Evolutionary conservation across 345 rosid species (phyloP).

Genomic region (Excoecaria agallocha): DNA sequence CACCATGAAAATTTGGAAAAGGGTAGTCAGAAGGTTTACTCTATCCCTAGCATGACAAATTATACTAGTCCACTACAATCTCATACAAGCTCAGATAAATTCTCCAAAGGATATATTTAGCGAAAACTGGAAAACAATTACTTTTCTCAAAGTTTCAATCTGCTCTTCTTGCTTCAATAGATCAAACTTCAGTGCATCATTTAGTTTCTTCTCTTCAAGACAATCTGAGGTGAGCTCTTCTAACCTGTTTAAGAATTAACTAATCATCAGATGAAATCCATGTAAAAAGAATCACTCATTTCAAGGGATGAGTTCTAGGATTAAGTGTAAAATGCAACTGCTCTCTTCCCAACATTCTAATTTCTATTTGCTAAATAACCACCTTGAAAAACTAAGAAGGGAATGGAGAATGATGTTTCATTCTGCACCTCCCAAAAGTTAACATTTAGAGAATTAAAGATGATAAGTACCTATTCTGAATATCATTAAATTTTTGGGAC

Average conservation of each 20-base stretch:
- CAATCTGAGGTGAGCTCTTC: conserved; percentile 62
- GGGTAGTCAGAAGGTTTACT: not conserved
- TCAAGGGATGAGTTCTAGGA: not conserved
- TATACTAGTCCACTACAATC: not conserved
- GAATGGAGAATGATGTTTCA: not conserved
- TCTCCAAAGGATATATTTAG: not conserved
- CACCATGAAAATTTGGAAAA: not conserved
- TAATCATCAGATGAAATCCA: conserved; percentile 16
- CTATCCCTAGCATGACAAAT: not conserved
- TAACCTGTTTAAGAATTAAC: conserved; percentile 43
- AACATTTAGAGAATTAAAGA: conserved; percentile 3
- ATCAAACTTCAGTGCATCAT: conserved; percentile 54
- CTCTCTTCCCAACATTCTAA: not conserved
- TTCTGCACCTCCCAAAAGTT: not conserved
- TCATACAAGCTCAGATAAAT: not conserved
- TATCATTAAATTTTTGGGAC: conserved; percentile 55
- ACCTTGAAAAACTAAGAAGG: not conserved
- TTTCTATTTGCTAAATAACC: not conserved
- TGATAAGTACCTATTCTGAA: conserved; percentile 52
- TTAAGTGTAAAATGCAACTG: not conserved
- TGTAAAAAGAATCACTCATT: not conserved
- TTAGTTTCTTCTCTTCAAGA: conserved; percentile 56
- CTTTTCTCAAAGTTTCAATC: conserved; percentile 58
- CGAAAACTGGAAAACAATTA: conserved; percentile 21
- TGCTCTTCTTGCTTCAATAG: conserved; percentile 59